These are phyloP conservation scores for Tetrapisispora arboricola DNA, from an alignment of 805 yeast genomes.

Conservation along the genomic window DNA sequence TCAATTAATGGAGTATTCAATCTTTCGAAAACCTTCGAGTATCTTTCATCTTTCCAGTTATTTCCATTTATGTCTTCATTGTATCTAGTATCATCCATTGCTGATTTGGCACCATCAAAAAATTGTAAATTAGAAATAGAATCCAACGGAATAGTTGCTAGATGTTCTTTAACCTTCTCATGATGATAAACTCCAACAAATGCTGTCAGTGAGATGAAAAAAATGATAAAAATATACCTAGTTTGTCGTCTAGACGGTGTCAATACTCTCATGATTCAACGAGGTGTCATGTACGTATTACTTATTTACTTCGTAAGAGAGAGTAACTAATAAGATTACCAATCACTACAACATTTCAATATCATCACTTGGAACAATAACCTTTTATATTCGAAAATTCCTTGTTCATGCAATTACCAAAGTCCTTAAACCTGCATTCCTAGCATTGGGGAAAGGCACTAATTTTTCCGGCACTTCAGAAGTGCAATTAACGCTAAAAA, in stretches of 20 bases:
- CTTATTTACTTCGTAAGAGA: no score
- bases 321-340: no score
- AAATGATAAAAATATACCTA: background rate
- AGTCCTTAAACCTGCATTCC: no score
- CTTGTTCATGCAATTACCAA: no score
- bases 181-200: background rate
- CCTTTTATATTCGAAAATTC: no score
- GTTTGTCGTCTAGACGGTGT: background rate
- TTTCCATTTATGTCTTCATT: background rate
- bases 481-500: no score
- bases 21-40: background rate
- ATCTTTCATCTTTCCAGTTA: background rate
- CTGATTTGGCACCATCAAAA: background rate
- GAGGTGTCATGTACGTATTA: background rate
- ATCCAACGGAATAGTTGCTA: background rate
- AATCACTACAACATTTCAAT: no score
- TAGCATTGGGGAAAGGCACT: no score
- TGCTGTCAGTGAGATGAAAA: background rate
- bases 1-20: slow-evolving; percentile 15
- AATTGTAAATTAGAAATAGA: background rate
- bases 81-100: background rate
- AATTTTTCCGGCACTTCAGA: no score
- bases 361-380: no score
- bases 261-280: background rate
- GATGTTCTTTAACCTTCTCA: slow-evolving; percentile 1